Evolutionary conservation across 208 protist genomes (phyloP).

Genomic region (Strigomonas galati): DNA sequence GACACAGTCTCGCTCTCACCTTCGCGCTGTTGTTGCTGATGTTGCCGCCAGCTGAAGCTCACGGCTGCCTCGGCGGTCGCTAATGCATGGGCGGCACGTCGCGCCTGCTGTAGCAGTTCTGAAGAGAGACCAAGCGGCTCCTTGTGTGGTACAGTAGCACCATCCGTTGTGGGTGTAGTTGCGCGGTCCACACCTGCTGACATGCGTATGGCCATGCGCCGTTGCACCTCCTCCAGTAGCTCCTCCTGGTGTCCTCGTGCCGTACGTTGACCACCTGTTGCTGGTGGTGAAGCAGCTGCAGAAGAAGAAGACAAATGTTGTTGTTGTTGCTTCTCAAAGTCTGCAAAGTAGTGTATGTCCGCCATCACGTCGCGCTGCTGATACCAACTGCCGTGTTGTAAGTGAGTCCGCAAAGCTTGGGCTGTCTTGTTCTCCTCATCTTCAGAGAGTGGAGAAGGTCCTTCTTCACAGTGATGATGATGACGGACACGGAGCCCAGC

Average conservation of each 20-base stretch:
- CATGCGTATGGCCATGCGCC: not conserved
- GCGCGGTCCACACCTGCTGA: not conserved
- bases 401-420: not conserved
- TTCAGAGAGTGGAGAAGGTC: no score
- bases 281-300: no score
- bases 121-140: not conserved
- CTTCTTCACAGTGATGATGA: no score
- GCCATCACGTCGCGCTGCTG: not conserved
- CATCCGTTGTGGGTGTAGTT: no score
- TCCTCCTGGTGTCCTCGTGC: no score
- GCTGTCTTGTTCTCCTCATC: not conserved
- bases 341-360: not conserved
- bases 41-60: not conserved
- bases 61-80: not conserved
- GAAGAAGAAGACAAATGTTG: no score
- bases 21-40: no score
- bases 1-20: not conserved
- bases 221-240: not conserved
- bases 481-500: no score
- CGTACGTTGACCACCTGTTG: not conserved
- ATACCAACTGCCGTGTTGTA: not conserved
- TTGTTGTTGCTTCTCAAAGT: not conserved
- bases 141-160: not conserved
- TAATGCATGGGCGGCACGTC: not conserved
- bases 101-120: not conserved